phyloP scores from a whole-genome alignment of 306 rosid genomes.

The Corylus avellana region DNA sequence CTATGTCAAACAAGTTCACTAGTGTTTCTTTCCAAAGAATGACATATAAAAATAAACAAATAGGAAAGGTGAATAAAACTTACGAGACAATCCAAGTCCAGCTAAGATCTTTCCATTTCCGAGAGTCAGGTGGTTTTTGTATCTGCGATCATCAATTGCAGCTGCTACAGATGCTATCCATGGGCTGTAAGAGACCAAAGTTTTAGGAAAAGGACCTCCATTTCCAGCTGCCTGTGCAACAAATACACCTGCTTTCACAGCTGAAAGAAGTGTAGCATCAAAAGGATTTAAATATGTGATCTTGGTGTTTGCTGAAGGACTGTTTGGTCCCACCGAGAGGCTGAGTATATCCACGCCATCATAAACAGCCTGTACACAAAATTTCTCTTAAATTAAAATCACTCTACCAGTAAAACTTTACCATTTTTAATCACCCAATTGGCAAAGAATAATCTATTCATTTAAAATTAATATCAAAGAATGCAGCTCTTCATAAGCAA shows the following conservation, averaged over 20 bases:
- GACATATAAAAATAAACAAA: not conserved
- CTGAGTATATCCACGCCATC: conserved; percentile 99
- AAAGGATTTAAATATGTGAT: conserved; percentile 89
- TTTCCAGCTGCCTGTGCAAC: conserved; percentile 99
- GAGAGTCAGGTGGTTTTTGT: conserved; percentile 88
- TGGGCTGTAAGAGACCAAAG: conserved; percentile 96
- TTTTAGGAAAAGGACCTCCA: conserved; percentile 98
- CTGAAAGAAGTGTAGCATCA: conserved; percentile 98
- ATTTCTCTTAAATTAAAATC: conserved; percentile 19
- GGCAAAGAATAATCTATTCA: not conserved
- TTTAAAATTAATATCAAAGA: not conserved
- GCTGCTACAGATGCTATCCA: conserved; percentile 97
- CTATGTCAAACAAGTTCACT: not conserved
- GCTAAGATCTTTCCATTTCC: conserved; percentile 93
- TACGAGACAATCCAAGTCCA: conserved; percentile 95
- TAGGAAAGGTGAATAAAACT: conserved; percentile 40
- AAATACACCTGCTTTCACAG: conserved; percentile 99
- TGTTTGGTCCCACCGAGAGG: conserved; percentile 96
- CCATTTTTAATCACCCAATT: not conserved
- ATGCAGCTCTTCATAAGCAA: conserved; percentile 4
- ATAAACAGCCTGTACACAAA: conserved; percentile 78
- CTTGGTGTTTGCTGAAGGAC: conserved; percentile 91
- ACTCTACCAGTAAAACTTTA: not conserved
- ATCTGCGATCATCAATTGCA: conserved; percentile 98
- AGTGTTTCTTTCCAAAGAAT: conserved; percentile 8